These are phyloP conservation scores for Backusella psychrophila DNA, from an alignment of 192 early-diverging fungal genomes.

Conservation along the genomic window DNA sequence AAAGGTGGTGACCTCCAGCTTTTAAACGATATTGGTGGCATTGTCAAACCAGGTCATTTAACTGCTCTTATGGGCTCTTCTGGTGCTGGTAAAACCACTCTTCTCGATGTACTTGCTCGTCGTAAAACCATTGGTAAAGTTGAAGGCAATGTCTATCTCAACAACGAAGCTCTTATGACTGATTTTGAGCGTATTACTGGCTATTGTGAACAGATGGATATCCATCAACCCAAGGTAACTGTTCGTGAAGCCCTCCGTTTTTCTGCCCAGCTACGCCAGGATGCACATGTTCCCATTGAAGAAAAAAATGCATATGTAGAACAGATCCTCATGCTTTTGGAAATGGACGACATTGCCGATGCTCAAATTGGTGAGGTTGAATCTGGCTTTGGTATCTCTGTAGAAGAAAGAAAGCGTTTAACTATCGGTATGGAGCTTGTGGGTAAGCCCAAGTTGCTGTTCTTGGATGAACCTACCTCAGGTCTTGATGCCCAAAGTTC, in stretches of 20 bases:
- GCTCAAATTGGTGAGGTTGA: conserved; percentile 49
- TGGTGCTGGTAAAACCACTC: conserved; percentile 85
- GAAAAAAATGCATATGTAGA: conserved; percentile 53
- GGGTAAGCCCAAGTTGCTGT: conserved; percentile 73
- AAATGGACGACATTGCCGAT: conserved; percentile 60
- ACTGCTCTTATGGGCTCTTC: conserved; percentile 92
- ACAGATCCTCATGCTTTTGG: conserved; percentile 54
- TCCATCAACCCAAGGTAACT: conserved; percentile 80
- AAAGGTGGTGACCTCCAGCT: conserved; percentile 65
- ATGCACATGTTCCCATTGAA: conserved; percentile 43
- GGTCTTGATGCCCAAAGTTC: conserved; percentile 81
- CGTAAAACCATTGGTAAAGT: conserved; percentile 73
- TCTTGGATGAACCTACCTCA: conserved; percentile 72
- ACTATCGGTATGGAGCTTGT: conserved; percentile 85
- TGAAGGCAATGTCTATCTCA: conserved; percentile 58
- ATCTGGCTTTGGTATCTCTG: conserved; percentile 68
- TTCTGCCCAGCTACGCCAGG: conserved; percentile 72
- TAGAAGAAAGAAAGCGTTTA: conserved; percentile 80
- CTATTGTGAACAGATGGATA: conserved; percentile 93
- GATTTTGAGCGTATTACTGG: conserved; percentile 61
- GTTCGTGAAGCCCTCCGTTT: conserved; percentile 88
- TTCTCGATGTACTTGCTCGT: conserved; percentile 69
- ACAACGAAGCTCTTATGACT: conserved; percentile 45
- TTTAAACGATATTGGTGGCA: conserved; percentile 66
- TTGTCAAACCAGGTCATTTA: conserved; percentile 70